Evolutionary conservation across 1,284 basidiomycete species (phyloP), one percentile per base, ranked within the genome.

Genomic region (Amylostereum areolatum): DNA sequence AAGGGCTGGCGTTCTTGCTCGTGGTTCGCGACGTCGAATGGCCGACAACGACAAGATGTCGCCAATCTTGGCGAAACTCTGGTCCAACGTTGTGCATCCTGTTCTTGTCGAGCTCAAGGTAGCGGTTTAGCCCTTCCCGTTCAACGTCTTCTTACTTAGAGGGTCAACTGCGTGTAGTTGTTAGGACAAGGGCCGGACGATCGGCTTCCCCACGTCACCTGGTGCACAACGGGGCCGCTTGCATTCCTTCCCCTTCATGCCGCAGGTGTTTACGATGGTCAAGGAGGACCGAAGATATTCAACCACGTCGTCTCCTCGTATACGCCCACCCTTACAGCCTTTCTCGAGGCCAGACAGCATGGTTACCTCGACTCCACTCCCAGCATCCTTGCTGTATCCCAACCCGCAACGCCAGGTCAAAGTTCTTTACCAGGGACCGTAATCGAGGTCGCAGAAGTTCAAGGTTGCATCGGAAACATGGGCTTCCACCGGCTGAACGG

Each of bases 401-500:
- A 43, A 27, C 41, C 8, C 4, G 7, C 5, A n/a, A 43, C 41
- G 25, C 41, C 41, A 5, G 41, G 41, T 25, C 25, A 43, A 8
- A 7, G 10, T 25, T 28, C 41, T 5, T 27, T 43, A 25, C 41
- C 10, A 12, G 37, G 18, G 10, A 43, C 29, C 18, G 8, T 33
- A 8, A 12, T 34, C 9, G 47, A 49, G 39, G 29, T 35, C 18
- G n/a, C 18, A 12, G 25, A 5, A 1, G 32, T 43, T 6, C 25
- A 32, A 24, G 36, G 24, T 10, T 34, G 25, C n/a, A 18, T 18
- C 31, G 11, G n/a, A 10, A 31, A 11, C 24, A 9, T 25, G 5
- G 5, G 52, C 9, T 49, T 29, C 25, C 11, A 29, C 60, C 43
- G 7, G 12, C 41, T 39, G 46, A 12, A 51, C 61, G 45, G 42